phyloP scores from a whole-genome alignment of 345 rosid species.

The Populus tremula region DNA sequence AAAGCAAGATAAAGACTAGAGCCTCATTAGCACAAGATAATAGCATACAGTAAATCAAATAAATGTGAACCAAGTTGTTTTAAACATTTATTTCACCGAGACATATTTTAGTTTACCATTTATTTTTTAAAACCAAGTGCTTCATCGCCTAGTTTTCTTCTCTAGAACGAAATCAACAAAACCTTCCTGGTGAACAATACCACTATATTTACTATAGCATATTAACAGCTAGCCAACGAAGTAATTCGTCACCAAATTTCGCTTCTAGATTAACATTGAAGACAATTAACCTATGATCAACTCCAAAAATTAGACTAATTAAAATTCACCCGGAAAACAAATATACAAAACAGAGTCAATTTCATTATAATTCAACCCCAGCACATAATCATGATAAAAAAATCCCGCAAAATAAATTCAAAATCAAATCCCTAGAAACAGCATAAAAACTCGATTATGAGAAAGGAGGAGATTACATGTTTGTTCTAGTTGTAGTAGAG shows the following conservation, averaged over 20 bases:
- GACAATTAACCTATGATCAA: background rate
- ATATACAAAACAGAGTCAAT: no score
- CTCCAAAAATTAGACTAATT: background rate
- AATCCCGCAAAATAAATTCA: background rate
- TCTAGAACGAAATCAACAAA: no score
- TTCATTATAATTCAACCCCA: background rate
- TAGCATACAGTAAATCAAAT: background rate
- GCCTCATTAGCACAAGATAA: background rate
- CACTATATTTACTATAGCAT: background rate
- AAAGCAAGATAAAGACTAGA: background rate
- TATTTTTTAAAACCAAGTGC: no score
- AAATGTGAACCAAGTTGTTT: background rate
- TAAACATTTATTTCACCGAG: background rate
- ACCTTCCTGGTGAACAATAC: background rate
- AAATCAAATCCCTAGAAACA: background rate
- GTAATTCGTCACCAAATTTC: background rate
- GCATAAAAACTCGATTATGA: background rate
- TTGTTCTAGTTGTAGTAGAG: conserved; percentile 30
- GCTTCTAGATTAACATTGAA: no score
- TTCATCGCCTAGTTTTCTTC: no score
- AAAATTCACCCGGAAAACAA: background rate
- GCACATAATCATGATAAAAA: background rate
- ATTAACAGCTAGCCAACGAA: background rate
- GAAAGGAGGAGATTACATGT: background rate
- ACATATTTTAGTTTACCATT: no score